A percentile compares a stretch with the other conserved stretches of the same genome.
Conservation (phyloP, 2,329 filamentous ascomycete species). For the Lachnellula subtilissima region DNA sequence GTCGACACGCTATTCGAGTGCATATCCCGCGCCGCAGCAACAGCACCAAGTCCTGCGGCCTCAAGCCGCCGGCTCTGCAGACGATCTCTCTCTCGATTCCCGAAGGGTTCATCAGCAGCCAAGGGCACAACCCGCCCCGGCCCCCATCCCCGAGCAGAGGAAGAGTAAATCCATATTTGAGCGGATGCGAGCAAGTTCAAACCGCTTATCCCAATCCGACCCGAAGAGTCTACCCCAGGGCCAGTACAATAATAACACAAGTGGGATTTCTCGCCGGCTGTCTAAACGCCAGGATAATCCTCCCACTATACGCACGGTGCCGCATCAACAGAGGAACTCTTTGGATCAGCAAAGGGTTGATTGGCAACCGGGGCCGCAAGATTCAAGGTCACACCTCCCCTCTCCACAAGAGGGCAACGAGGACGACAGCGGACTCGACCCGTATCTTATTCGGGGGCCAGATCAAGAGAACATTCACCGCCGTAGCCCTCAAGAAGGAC, state of each 20-base stretch:
- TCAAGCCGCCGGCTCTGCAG: conserved; percentile 20
- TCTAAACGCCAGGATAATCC: conserved; percentile 53
- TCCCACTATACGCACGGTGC: conserved; percentile 37
- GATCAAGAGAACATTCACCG: conserved; percentile 11
- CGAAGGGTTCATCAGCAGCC: conserved; percentile 20
- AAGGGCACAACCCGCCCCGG: conserved; percentile 15
- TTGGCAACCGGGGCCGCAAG: conserved; percentile 32
- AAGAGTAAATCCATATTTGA: conserved; percentile 29
- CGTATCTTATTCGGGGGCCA: conserved; percentile 25
- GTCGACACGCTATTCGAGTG: conserved; percentile 24
- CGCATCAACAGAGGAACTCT: conserved; percentile 34
- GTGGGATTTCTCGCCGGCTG: conserved; percentile 47
- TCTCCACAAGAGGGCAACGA: conserved; percentile 29
- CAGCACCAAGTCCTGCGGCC: conserved; percentile 10
- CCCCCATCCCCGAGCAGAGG: conserved; percentile 24
- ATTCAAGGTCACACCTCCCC: conserved; percentile 24
- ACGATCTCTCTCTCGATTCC: conserved; percentile 24
- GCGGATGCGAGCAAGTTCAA: conserved; percentile 28
- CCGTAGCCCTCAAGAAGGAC: conserved; percentile 12
- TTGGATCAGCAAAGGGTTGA: conserved; percentile 36
- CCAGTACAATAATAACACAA: conserved; percentile 46
- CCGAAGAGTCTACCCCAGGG: conserved; percentile 9
- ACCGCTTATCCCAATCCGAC: conserved; percentile 15
- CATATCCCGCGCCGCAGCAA: conserved; percentile 18
- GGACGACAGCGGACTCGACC: conserved; percentile 26